Percentiles rank a stretch among this genome's conserved stretches.
phyloP scores from a whole-genome alignment of 805 yeast genomes.

The Ogataea corticis region DNA sequence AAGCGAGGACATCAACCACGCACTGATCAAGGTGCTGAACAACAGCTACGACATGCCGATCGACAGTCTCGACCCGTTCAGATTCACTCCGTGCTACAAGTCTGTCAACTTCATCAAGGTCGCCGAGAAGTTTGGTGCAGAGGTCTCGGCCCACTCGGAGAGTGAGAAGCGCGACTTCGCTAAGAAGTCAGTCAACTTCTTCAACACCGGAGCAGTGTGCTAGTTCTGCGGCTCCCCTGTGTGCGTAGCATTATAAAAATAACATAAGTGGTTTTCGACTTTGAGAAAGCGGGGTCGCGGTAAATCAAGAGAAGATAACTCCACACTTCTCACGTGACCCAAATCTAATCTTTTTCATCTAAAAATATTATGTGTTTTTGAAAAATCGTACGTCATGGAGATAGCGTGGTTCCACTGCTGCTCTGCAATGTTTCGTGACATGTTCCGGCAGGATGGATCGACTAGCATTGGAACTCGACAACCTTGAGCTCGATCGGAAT shows the following conservation, averaged over 20 bases:
- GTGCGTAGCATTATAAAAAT: too few relatives aligned
- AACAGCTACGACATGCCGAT: background rate
- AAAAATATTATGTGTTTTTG: too few relatives aligned
- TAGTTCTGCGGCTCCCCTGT: background rate
- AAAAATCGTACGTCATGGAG: too few relatives aligned
- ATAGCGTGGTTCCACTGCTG: too few relatives aligned
- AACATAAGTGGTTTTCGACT: too few relatives aligned
- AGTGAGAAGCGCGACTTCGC: background rate
- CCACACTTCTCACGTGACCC: too few relatives aligned
- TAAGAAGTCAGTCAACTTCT: background rate
- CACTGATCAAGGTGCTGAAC: background rate
- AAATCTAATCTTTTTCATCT: too few relatives aligned
- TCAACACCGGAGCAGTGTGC: conserved; percentile 1
- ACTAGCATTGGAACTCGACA: conserved; percentile 1
- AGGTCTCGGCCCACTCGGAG: background rate
- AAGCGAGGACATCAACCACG: background rate
- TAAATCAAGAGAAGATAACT: too few relatives aligned
- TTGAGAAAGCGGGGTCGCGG: too few relatives aligned
- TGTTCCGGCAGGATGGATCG: too few relatives aligned
- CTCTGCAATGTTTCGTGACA: too few relatives aligned
- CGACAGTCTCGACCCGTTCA: background rate
- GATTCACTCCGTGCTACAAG: background rate
- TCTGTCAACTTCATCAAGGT: background rate
- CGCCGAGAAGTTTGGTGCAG: conserved; percentile 1
- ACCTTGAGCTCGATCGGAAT: conserved; percentile 3